These are phyloP conservation scores for Mucor indicus DNA, from an alignment of 371 early-diverging fungal species.

Conservation along the genomic window DNA sequence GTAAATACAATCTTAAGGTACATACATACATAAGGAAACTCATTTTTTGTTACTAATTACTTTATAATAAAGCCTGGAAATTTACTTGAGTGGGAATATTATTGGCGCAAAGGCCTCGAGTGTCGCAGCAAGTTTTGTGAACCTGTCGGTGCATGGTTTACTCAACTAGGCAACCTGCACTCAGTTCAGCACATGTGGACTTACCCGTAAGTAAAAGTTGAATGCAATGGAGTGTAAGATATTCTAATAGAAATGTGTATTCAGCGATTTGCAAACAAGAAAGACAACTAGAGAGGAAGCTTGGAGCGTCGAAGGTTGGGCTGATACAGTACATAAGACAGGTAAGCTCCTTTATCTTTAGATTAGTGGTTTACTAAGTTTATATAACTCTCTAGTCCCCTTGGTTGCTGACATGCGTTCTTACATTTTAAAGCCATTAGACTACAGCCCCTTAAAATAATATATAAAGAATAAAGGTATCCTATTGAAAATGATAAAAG, in stretches of 20 bases:
- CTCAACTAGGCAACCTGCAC: slow-evolving; percentile 85
- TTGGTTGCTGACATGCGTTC: slow-evolving; percentile 84
- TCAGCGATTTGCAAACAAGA: slow-evolving; percentile 77
- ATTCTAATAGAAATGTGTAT: not conserved
- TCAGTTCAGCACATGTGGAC: slow-evolving; percentile 94
- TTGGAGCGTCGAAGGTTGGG: slow-evolving; percentile 94
- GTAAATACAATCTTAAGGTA: slow-evolving; percentile 82
- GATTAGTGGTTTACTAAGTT: not conserved
- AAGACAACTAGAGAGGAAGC: slow-evolving; percentile 87
- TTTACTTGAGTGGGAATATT: slow-evolving; percentile 88
- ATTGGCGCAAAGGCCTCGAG: slow-evolving; percentile 76
- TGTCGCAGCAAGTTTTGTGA: slow-evolving; percentile 83
- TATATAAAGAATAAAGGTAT: no score
- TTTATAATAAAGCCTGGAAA: slow-evolving; percentile 67
- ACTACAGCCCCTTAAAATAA: slow-evolving; percentile 73
- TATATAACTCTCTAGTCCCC: slow-evolving; percentile 52
- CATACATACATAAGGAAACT: not conserved
- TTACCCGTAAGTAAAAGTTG: slow-evolving; percentile 81
- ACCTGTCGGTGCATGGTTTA: slow-evolving; percentile 95
- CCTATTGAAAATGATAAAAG: no score
- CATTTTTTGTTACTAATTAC: not conserved
- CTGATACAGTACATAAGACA: slow-evolving; percentile 89
- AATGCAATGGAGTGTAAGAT: slow-evolving; percentile 35
- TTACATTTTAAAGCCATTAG: slow-evolving; percentile 77
- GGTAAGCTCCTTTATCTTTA: slow-evolving; percentile 40